phyloP scores from a whole-genome alignment of 2,329 filamentous ascomycete species.

The Diaporthe aspalathi region DNA sequence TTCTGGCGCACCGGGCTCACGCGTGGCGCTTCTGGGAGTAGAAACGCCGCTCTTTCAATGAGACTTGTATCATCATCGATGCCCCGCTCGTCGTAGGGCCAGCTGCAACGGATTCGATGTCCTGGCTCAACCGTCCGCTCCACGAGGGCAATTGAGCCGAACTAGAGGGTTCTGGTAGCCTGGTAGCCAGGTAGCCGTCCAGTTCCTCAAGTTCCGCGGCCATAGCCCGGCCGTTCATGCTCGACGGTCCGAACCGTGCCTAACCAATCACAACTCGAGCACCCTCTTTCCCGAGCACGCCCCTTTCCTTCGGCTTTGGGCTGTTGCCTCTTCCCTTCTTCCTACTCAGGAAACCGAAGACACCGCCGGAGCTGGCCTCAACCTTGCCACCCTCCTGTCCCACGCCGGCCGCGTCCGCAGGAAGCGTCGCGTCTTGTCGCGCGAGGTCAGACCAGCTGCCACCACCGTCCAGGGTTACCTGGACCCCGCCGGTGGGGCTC shows the following conservation, averaged over 20 bases:
- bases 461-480: conserved; percentile 89
- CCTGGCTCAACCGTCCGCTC: neutral
- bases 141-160: neutral
- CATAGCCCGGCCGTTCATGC: conserved; percentile 1
- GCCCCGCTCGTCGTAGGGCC: neutral
- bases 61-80: neutral
- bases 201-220: neutral
- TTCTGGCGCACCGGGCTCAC: conserved; percentile 3
- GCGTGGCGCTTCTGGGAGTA: neutral
- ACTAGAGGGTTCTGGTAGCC: neutral
- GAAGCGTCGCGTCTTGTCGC: conserved; percentile 81
- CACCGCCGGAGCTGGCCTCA: conserved; percentile 75
- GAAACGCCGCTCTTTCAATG: neutral
- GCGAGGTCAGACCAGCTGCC: conserved; percentile 93
- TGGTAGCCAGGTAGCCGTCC: conserved; percentile 1
- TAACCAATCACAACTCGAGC: conserved; percentile 83
- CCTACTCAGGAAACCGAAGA: conserved; percentile 88
- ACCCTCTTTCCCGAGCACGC: conserved; percentile 94
- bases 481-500: conserved; percentile 84
- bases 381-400: conserved; percentile 61
- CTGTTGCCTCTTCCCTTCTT: conserved; percentile 93
- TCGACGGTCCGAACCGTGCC: conserved; percentile 18
- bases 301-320: conserved; percentile 92
- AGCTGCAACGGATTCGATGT: neutral
- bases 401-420: conserved; percentile 70